Percentiles rank a stretch among this genome's conserved stretches.
Conservation (phyloP, 148 eudicot genomes). For the Spergularia bocconei region DNA sequence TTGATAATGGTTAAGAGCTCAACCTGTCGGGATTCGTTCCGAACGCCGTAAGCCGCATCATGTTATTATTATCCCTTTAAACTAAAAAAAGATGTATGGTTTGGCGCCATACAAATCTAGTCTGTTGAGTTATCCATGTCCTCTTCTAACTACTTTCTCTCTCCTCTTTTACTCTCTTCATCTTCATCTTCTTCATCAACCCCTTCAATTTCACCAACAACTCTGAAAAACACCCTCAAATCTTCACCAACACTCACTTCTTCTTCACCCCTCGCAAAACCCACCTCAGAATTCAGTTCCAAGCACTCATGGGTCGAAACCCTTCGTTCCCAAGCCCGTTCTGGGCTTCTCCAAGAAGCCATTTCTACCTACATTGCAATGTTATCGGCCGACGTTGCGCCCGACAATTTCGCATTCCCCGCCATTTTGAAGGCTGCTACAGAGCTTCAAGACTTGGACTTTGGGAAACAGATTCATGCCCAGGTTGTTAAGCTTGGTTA, state of each 20-base stretch:
- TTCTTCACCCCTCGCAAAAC: slow-evolving; percentile 23
- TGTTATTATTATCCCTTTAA: no score
- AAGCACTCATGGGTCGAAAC: slow-evolving; percentile 53
- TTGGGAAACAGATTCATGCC: slow-evolving; percentile 63
- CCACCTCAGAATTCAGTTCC: slow-evolving; percentile 35
- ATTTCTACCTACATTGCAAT: slow-evolving; percentile 61
- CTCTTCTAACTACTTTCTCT: slow-evolving; percentile 15
- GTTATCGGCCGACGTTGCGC: slow-evolving; percentile 38
- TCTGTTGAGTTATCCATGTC: slow-evolving; percentile 19
- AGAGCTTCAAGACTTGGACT: slow-evolving; percentile 43
- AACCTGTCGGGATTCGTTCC: no score
- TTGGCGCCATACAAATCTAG: background rate
- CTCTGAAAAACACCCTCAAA: slow-evolving; percentile 1
- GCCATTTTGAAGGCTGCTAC: slow-evolving; percentile 65
- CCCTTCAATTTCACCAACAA: background rate
- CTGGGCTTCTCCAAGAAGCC: slow-evolving; percentile 49
- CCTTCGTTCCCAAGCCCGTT: slow-evolving; percentile 60
- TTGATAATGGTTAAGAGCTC: no score
- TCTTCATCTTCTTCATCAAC: background rate
- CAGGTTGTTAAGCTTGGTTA: slow-evolving; percentile 58
- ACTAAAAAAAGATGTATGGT: background rate
- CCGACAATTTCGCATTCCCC: slow-evolving; percentile 67
- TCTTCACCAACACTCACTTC: background rate
- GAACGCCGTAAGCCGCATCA: no score
- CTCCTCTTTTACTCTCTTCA: background rate